A percentile compares a stretch with the other conserved stretches of the same genome.
Evolutionary conservation across 768 basidiomycete species (phyloP).

Genomic region (Suillus tomentosus): DNA sequence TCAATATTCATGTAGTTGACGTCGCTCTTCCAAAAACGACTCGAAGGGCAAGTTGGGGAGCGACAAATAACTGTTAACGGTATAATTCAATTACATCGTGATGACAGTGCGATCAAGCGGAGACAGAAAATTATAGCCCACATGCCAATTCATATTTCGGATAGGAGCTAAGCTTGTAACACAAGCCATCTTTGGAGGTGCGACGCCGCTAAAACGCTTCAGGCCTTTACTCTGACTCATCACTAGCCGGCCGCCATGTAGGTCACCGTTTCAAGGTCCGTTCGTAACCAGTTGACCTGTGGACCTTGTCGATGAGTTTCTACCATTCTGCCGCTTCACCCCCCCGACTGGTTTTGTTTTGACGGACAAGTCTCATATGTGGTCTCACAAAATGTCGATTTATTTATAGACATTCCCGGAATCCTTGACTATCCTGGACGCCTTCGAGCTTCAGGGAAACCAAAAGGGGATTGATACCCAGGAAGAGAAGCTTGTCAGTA

Average conservation of each 20-base stretch:
- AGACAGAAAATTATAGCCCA: neutral
- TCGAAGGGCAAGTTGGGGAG: neutral
- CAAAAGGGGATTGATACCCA: neutral
- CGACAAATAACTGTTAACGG: neutral
- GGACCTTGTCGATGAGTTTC: neutral
- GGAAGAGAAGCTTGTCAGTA: conserved; percentile 9
- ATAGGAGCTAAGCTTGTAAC: neutral
- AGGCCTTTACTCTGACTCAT: neutral
- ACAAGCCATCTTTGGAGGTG: neutral
- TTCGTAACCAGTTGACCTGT: neutral
- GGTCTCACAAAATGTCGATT: conserved; percentile 8
- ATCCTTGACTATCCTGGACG: neutral
- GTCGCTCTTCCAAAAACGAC: neutral
- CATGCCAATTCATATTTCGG: neutral
- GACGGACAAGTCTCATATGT: neutral
- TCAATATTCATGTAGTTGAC: neutral
- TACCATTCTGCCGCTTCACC: neutral
- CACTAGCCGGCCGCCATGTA: neutral
- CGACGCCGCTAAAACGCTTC: neutral
- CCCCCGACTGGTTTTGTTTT: neutral
- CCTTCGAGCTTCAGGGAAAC: neutral
- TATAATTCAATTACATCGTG: no score
- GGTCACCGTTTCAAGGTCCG: neutral
- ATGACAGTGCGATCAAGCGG: neutral
- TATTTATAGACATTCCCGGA: neutral